These are phyloP conservation scores for Trichoderma sp. DNA, from an alignment of 2,329 filamentous ascomycete genomes.

Conservation along the genomic window DNA sequence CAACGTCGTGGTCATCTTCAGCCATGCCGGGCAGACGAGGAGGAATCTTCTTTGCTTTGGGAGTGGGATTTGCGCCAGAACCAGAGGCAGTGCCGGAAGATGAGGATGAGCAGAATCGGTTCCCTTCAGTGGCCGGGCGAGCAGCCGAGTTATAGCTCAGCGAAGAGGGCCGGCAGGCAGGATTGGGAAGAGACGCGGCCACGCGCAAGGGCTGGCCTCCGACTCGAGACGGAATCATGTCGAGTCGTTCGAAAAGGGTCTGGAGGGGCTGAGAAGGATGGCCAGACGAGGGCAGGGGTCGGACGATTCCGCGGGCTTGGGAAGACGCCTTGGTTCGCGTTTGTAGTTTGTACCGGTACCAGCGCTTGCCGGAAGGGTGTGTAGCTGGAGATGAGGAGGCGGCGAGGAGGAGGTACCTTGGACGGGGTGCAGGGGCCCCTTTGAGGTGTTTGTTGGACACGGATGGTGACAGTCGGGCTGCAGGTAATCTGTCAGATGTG, in stretches of 20 bases:
- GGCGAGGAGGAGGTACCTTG: neutral
- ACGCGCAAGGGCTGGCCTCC: constrained; percentile 16
- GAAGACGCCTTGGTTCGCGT: neutral
- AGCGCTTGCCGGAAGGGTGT: neutral
- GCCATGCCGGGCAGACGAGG: constrained; percentile 15
- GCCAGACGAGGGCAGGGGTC: neutral
- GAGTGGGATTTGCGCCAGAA: neutral
- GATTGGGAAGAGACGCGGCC: neutral
- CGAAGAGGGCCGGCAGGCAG: neutral
- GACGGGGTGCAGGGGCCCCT: neutral
- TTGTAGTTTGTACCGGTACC: neutral
- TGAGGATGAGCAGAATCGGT: neutral
- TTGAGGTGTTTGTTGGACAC: neutral
- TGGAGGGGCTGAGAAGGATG: neutral
- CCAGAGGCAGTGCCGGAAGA: constrained; percentile 3
- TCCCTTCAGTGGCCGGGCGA: neutral
- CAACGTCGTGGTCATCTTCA: constrained; percentile 37
- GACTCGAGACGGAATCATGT: constrained; percentile 15
- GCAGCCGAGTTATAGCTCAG: neutral
- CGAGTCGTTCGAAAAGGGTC: neutral
- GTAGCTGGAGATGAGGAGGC: neutral
- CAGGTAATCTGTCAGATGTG: constrained; percentile 9
- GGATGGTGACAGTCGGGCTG: neutral
- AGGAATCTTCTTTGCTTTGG: constrained; percentile 1
- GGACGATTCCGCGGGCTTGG: constrained; percentile 5